Evolutionary conservation across 768 basidiomycete genomes (phyloP).

Genomic region (Russula lepida): DNA sequence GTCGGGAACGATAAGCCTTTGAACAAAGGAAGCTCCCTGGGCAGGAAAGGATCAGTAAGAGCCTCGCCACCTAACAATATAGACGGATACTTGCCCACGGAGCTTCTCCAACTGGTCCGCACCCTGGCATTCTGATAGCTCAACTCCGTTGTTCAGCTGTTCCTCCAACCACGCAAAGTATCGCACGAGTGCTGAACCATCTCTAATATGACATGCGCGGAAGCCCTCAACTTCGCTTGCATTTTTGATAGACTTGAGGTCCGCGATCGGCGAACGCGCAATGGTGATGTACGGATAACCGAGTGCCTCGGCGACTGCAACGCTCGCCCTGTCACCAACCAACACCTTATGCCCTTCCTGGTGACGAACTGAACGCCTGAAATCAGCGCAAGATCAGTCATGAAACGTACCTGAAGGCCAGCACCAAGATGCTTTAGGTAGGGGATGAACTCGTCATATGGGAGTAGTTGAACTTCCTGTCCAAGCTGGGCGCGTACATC

Average conservation of each 20-base stretch:
- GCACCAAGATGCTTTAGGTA: slow-evolving; percentile 47
- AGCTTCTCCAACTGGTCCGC: slow-evolving; percentile 72
- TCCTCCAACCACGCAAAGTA: slow-evolving; percentile 97
- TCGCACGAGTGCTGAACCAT: slow-evolving; percentile 76
- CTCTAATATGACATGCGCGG: slow-evolving; percentile 78
- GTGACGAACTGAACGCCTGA: not conserved
- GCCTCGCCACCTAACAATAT: not conserved
- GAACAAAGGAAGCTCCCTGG: slow-evolving; percentile 70
- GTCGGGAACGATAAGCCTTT: slow-evolving; percentile 86
- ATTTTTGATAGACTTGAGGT: slow-evolving; percentile 78
- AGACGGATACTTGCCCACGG: slow-evolving; percentile 51
- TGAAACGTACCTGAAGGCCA: slow-evolving; percentile 21
- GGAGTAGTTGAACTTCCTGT: slow-evolving; percentile 49
- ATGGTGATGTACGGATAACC: slow-evolving; percentile 61
- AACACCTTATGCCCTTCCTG: slow-evolving; percentile 51
- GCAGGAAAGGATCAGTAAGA: not conserved
- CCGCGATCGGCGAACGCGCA: slow-evolving; percentile 63
- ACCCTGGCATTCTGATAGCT: slow-evolving; percentile 70
- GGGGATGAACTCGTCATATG: slow-evolving; percentile 62
- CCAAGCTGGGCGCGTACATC: slow-evolving; percentile 48
- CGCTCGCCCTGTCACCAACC: slow-evolving; percentile 66
- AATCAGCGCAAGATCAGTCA: not conserved
- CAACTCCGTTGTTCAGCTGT: slow-evolving; percentile 51
- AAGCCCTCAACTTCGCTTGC: slow-evolving; percentile 80
- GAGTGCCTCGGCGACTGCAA: slow-evolving; percentile 76